These are phyloP conservation scores for Exsudoporus floridanus DNA, from an alignment of 1,284 basidiomycete genomes.

Conservation along the genomic window DNA sequence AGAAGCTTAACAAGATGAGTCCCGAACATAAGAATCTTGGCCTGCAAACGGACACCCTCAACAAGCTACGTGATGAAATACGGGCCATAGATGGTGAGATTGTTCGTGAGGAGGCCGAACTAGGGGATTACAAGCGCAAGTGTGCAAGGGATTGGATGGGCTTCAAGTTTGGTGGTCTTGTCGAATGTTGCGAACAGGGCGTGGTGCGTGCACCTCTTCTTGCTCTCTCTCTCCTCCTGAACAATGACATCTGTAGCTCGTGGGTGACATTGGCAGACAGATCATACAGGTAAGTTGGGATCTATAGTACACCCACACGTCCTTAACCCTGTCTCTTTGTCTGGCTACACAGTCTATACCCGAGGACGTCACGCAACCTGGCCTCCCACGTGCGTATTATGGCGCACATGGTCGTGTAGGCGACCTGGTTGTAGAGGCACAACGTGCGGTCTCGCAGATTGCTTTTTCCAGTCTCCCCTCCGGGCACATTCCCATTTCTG, in stretches of 20 bases:
- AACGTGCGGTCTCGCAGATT: slow-evolving; percentile 58
- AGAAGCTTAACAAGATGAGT: slow-evolving; percentile 88
- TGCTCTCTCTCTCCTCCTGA: slow-evolving; percentile 13
- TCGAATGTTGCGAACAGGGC: slow-evolving; percentile 86
- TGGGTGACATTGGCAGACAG: slow-evolving; percentile 79
- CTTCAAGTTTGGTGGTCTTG: slow-evolving; percentile 84
- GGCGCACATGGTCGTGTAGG: slow-evolving; percentile 62
- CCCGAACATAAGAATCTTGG: slow-evolving; percentile 86
- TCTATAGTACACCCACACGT: not conserved
- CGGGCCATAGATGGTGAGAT: slow-evolving; percentile 80
- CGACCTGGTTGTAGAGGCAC: slow-evolving; percentile 61
- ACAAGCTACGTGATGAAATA: slow-evolving; percentile 78
- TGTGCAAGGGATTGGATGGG: slow-evolving; percentile 73
- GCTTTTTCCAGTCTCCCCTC: slow-evolving; percentile 46
- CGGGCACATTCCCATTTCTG: slow-evolving; percentile 18
- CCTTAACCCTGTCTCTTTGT: not conserved
- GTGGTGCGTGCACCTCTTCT: slow-evolving; percentile 46
- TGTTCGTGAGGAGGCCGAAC: slow-evolving; percentile 75
- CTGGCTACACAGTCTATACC: slow-evolving; percentile 69
- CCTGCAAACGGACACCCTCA: slow-evolving; percentile 74
- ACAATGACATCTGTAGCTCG: slow-evolving; percentile 51
- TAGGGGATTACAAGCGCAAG: slow-evolving; percentile 85
- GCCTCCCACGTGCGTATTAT: slow-evolving; percentile 75
- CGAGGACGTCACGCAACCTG: slow-evolving; percentile 77
- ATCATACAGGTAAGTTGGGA: slow-evolving; percentile 60